phyloP scores from a whole-genome alignment of 2,329 filamentous ascomycete genomes.

The Fusarium hostae region DNA sequence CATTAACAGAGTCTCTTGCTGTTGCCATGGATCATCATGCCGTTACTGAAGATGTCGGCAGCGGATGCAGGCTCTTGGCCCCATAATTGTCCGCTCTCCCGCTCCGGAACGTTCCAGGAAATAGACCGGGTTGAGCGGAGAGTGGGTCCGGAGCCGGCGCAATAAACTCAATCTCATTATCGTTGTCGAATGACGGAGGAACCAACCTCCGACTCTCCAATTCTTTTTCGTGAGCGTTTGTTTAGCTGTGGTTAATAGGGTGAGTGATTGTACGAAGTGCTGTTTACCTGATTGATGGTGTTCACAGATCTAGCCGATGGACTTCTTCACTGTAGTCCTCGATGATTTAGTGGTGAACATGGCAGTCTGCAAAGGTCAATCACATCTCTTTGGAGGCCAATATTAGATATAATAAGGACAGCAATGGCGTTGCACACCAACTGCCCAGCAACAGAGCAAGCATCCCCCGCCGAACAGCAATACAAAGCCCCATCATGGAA shows the following conservation, averaged over 20 bases:
- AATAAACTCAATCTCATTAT: background rate
- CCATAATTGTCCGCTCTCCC: constrained; percentile 13
- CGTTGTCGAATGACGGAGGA: background rate
- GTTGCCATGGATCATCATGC: background rate
- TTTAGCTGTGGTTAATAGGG: background rate
- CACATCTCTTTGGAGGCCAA: background rate
- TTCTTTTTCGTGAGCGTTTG: background rate
- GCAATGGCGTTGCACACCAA: accelerated
- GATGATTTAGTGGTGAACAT: background rate
- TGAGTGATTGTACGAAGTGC: background rate
- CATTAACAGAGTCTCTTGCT: background rate
- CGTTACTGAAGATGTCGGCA: background rate
- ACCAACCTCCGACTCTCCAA: background rate
- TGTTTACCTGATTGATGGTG: background rate
- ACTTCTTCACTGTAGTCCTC: no score
- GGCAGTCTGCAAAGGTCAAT: background rate
- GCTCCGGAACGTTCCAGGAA: background rate
- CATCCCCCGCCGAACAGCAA: background rate
- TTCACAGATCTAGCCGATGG: background rate
- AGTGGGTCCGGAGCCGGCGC: background rate
- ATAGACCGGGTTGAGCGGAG: background rate
- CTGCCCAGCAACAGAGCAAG: background rate
- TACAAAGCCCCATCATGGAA: background rate
- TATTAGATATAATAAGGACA: background rate
- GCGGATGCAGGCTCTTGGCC: background rate